Base-by-base conservation (phyloP, 1,139 yeast species). In the Diutina sp. region DNA sequence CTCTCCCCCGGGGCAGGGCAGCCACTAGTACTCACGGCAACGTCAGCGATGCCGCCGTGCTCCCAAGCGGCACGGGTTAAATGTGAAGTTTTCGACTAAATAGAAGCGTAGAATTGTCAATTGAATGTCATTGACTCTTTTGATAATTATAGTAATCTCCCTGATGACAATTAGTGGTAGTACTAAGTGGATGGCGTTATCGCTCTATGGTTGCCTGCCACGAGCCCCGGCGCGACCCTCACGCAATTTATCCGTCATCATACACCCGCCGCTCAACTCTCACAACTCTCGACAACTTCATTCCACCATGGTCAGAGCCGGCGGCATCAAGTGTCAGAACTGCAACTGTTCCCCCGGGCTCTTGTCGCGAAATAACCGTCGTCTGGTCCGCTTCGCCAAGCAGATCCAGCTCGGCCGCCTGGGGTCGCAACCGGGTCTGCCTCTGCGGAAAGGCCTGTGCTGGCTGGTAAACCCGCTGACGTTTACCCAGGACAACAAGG, bases 291-390 rank as follows among this genome's bases (percentile, higher is more conserved):
- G 7, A 47, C 35, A 6, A 21, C 18, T 11, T 46, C 50, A 25
- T 4, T 7, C n/a, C 9, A 30, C n/a, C 28, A 50, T 50, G 53
- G 53, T 32, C 3, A 8, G 53, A n/a, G 53, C 44, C 32, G 53
- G 53, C n/a, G 53, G 53, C 14, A 14, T 25, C 35, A 38, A 74
- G 65, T 87, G 95, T 67, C 76, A 80, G 56, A 83, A 87, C 69
- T 87, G 95, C 71, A 85, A 90, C 1, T 87, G 95, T 67, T 85
- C 91, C 0, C 93, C 93, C 8, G 95, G 95, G 7, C 72, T 86
- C 56, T 69, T 87, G 56, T 83, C 90, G 21, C 77, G 95, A 64
- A 81, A 79, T 58, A 81, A 77, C 63, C 74, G 83, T 64, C 72
- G 85, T 59, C 73, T 84, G 14, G 72, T 82, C 0, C 64, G 75